A percentile compares a stretch with the other conserved stretches of the same genome.
These are phyloP conservation scores for Craterostigma plantagineum DNA, from an alignment of 257 asterid species.

Conservation along the genomic window DNA sequence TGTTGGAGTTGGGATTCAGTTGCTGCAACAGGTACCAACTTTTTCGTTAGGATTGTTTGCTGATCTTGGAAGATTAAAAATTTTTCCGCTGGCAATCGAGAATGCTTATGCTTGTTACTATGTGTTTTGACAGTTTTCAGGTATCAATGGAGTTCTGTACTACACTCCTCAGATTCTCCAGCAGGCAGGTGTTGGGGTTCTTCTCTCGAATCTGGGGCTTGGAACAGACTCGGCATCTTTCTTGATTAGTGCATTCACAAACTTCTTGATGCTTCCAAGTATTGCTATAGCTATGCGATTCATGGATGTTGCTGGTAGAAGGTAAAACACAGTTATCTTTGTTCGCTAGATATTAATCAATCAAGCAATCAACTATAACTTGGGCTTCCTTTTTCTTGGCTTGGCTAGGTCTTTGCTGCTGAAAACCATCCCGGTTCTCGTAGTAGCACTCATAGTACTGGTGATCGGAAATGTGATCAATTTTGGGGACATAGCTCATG, in stretches of 20 bases:
- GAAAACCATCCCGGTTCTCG: slow-evolving; percentile 53
- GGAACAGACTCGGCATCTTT: slow-evolving; percentile 63
- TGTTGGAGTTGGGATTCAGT: slow-evolving; percentile 62
- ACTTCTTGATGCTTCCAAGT: slow-evolving; percentile 50
- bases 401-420: slow-evolving; percentile 57
- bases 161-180: slow-evolving; percentile 88
- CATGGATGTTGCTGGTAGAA: slow-evolving; percentile 82
- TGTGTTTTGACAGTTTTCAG: slow-evolving; percentile 50
- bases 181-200: slow-evolving; percentile 85
- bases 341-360: background rate
- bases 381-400: background rate
- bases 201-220: slow-evolving; percentile 59
- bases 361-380: background rate
- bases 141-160: slow-evolving; percentile 87
- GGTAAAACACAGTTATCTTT: slow-evolving; percentile 18
- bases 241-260: slow-evolving; percentile 52
- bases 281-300: slow-evolving; percentile 74
- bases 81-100: background rate
- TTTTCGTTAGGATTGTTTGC: background rate
- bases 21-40: slow-evolving; percentile 83
- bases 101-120: background rate
- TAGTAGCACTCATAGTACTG: slow-evolving; percentile 38
- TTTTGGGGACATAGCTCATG: slow-evolving; percentile 45
- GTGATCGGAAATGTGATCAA: slow-evolving; percentile 47
- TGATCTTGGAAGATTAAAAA: background rate